Evolutionary conservation across 768 basidiomycete species (phyloP).

Genomic region (Dacryopinax primogenitus): DNA sequence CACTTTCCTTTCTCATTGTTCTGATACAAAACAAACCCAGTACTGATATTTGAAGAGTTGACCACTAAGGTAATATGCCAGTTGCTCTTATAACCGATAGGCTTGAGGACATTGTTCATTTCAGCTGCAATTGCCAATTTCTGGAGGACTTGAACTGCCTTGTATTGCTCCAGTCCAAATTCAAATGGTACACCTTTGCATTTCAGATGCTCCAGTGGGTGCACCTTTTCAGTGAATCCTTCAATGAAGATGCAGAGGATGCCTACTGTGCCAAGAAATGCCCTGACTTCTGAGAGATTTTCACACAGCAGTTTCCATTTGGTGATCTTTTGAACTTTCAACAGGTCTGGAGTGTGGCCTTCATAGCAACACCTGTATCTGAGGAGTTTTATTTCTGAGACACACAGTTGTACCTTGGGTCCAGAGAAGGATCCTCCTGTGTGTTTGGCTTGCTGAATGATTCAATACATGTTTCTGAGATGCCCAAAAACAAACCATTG

Average conservation of each 20-base stretch:
- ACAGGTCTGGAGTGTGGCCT: constrained; percentile 25
- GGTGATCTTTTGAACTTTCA: constrained; percentile 20
- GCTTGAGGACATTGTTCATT: not conserved
- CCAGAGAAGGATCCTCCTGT: constrained; percentile 30
- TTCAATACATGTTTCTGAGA: constrained; percentile 26
- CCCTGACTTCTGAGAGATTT: constrained; percentile 20
- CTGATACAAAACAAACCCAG: not conserved
- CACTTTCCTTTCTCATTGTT: not conserved
- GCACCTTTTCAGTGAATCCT: constrained; percentile 19
- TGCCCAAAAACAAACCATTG: constrained; percentile 32
- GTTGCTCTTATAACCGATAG: not conserved
- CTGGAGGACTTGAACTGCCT: not conserved
- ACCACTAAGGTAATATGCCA: not conserved
- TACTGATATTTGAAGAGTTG: not conserved
- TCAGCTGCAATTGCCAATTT: not conserved
- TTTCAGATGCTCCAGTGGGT: constrained; percentile 18
- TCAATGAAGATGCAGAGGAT: constrained; percentile 24
- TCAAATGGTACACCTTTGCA: constrained; percentile 7
- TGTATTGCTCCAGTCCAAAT: constrained; percentile 1
- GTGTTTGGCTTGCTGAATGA: constrained; percentile 31
- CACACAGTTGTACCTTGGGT: constrained; percentile 25
- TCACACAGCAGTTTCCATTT: constrained; percentile 25
- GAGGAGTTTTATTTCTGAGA: constrained; percentile 21
- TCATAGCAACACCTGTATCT: constrained; percentile 31
- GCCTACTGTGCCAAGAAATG: constrained; percentile 26